These are phyloP conservation scores for Blastomyces parvus DNA, from an alignment of 2,329 filamentous ascomycete genomes.

Conservation along the genomic window DNA sequence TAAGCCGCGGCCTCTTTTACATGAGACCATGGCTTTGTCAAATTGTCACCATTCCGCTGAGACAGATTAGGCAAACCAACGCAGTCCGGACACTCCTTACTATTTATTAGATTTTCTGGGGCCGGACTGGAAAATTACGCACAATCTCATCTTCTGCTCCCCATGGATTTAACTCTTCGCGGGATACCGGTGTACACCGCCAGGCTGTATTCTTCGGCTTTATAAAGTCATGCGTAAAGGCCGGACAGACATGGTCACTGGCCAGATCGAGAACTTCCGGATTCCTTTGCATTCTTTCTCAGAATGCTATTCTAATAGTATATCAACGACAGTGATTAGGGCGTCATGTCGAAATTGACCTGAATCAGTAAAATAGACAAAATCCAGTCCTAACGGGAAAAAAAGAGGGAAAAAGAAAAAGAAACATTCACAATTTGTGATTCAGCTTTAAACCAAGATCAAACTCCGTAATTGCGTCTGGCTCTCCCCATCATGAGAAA, in stretches of 20 bases:
- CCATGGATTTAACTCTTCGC: neutral
- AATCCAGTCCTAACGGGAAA: neutral
- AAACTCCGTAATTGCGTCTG: neutral
- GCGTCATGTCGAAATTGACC: neutral
- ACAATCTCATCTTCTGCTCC: neutral
- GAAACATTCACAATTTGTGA: neutral
- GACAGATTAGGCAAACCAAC: no score
- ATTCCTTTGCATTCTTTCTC: neutral
- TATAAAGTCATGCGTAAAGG: neutral
- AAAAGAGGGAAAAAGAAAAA: neutral
- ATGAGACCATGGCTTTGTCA: neutral
- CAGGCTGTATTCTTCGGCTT: neutral
- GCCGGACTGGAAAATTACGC: neutral
- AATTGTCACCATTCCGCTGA: neutral
- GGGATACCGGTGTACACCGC: neutral
- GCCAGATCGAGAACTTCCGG: neutral
- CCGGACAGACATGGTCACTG: neutral
- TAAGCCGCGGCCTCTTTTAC: constrained; percentile 1
- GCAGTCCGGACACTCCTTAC: no score
- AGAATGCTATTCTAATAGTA: neutral
- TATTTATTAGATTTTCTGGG: no score
- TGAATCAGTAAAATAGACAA: neutral
- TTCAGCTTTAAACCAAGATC: neutral
- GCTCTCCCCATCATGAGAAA: neutral
- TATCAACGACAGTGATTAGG: neutral